Evolutionary conservation across 1,284 basidiomycete species (phyloP), one percentile per base, ranked within the genome.

Genomic region (Ceratobasidium sp.): DNA sequence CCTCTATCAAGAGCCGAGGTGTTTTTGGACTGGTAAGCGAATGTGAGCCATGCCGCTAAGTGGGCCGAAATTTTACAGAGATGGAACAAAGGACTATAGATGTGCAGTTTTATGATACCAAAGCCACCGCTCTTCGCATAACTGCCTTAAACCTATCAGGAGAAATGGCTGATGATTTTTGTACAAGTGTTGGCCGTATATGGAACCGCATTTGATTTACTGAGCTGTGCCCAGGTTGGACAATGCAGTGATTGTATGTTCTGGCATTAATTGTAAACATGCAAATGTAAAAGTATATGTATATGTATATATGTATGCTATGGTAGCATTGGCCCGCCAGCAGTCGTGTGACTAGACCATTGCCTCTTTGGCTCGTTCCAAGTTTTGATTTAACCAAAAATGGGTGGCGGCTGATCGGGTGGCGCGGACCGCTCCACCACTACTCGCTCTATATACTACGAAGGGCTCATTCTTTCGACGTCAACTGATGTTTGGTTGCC

Each of bases 361-460:
- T 13, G 7, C 44, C 13, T 46, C 7, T 46, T 46, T 46, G 44
- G 44, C 65, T 67, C 65, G 48, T 68, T 50, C 23, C 28, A 15
- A 15, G 48, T 46, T 68, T n/a, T 64, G 61, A 44, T 64, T 64
- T 40, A 42, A 42, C 40, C 10, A 64, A 23, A n/a, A 42, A 3
- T 17, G 61, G 57, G 26, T 17, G 33, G 1, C 38, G 61, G 38
- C n/a, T 64, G 38, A 44, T 61, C 61, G 61, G 61, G 61, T 64
- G 61, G 61, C 61, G 61, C 61, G 61, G 61, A 44, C 61, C 61
- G 61, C 38, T 28, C 17, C 23, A n/a, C 61, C 38, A 40, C 40
- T 6, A 50, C 38, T 44, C 61, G 15, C 20, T 64, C 40, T 40
- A 40, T 15, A 4, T n/a, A n/a, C n/a, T n/a, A n/a, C 61, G 28